Percentiles rank a stretch among this genome's conserved stretches.
Evolutionary conservation across 2,329 filamentous ascomycete genomes (phyloP).

Genomic region (Alternaria ethzedia): DNA sequence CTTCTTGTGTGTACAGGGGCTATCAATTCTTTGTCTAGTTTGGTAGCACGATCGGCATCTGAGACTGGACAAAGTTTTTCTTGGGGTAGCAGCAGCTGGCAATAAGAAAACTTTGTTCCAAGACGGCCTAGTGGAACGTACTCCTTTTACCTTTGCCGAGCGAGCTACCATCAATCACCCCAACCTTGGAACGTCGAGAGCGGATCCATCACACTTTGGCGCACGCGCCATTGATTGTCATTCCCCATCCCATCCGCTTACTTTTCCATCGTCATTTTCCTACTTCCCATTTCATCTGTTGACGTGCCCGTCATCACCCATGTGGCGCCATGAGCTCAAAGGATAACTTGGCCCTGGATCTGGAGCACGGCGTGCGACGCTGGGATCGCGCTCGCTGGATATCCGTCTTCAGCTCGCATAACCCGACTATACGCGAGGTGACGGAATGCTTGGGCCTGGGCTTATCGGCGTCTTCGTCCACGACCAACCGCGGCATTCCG

Average conservation of each 20-base stretch:
- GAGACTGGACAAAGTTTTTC: slow-evolving; percentile 34
- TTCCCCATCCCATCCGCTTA: slow-evolving; percentile 25
- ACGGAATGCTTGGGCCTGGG: slow-evolving; percentile 46
- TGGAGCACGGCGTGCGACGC: slow-evolving; percentile 40
- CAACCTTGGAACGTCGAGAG: slow-evolving; percentile 15
- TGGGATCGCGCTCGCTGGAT: slow-evolving; percentile 47
- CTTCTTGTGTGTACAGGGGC: slow-evolving; percentile 6
- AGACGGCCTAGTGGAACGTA: slow-evolving; percentile 35
- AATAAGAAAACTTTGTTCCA: slow-evolving; percentile 36
- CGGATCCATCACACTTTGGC: slow-evolving; percentile 25
- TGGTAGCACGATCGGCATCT: slow-evolving; percentile 29
- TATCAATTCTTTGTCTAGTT: slow-evolving; percentile 14
- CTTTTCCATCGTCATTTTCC: slow-evolving; percentile 13
- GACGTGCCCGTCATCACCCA: slow-evolving; percentile 13
- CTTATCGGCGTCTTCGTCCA: slow-evolving; percentile 43
- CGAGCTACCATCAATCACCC: slow-evolving; percentile 23
- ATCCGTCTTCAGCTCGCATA: slow-evolving; percentile 46
- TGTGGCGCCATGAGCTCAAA: slow-evolving; percentile 42
- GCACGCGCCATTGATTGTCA: slow-evolving; percentile 26
- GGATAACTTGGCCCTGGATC: slow-evolving; percentile 39
- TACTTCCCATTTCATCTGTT: slow-evolving; percentile 7
- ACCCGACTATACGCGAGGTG: slow-evolving; percentile 47
- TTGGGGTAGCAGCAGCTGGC: slow-evolving; percentile 17
- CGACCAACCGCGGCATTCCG: slow-evolving; percentile 47
- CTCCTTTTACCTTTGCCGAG: slow-evolving; percentile 36